These are phyloP conservation scores for Neurospora sp. DNA, from an alignment of 495 filamentous ascomycete genomes.

Conservation along the genomic window DNA sequence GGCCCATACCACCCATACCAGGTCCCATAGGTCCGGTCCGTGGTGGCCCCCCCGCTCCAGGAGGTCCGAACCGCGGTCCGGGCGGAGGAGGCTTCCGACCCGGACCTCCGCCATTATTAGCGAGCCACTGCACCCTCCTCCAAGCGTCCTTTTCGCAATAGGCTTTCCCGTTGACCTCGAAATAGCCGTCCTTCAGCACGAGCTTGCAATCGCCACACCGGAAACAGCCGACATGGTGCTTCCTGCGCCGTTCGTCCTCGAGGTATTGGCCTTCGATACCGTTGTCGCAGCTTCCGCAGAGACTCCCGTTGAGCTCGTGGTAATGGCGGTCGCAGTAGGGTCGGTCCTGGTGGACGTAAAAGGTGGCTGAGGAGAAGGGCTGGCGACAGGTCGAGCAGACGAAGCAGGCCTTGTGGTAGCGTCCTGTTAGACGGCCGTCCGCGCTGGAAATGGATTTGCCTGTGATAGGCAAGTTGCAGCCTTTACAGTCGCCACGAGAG, in stretches of 20 bases:
- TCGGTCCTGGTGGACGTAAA: conserved; percentile 79
- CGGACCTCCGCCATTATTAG: neutral
- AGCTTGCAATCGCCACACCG: conserved; percentile 57
- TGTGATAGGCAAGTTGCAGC: conserved; percentile 65
- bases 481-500: conserved; percentile 68
- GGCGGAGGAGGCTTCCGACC: conserved; percentile 6
- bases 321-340: conserved; percentile 93
- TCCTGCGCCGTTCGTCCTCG: conserved; percentile 66
- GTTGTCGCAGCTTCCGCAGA: conserved; percentile 66
- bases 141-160: conserved; percentile 86
- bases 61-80: conserved; percentile 7
- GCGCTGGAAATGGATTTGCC: conserved; percentile 92
- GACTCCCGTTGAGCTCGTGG: conserved; percentile 76
- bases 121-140: conserved; percentile 31
- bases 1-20: conserved; percentile 8
- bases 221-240: conserved; percentile 83
- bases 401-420: conserved; percentile 91
- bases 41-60: neutral
- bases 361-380: conserved; percentile 79
- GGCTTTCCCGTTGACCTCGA: conserved; percentile 39
- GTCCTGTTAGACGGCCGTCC: conserved; percentile 84
- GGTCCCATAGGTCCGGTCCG: conserved; percentile 5
- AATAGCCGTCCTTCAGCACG: conserved; percentile 54
- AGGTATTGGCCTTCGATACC: conserved; percentile 94
- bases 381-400: conserved; percentile 74